Evolutionary conservation across 306 rosid species (phyloP).

Genomic region (Acmispon strigosus): DNA sequence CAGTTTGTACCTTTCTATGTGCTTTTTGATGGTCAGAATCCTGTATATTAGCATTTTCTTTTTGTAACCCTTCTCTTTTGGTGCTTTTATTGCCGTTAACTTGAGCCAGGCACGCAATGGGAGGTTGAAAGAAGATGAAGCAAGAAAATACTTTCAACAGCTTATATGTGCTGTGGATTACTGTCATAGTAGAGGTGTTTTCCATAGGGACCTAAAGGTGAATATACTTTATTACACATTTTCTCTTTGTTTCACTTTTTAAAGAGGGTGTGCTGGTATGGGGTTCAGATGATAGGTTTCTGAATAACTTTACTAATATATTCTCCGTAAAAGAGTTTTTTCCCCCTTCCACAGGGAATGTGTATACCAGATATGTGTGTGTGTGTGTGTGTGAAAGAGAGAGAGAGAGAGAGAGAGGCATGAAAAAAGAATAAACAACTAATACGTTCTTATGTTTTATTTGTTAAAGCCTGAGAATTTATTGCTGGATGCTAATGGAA

Average conservation of each 20-base stretch:
- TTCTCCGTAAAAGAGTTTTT: background rate
- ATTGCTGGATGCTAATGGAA: constrained; percentile 65
- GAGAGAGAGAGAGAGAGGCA: background rate
- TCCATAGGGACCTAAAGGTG: constrained; percentile 89
- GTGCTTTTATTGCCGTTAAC: constrained; percentile 4
- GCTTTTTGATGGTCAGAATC: background rate
- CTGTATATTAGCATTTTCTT: constrained; percentile 3
- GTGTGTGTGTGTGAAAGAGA: background rate
- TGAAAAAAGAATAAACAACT: background rate
- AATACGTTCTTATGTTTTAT: constrained; percentile 23
- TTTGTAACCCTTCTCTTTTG: background rate
- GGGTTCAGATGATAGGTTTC: background rate
- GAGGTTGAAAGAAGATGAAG: constrained; percentile 91
- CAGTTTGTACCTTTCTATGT: constrained; percentile 1
- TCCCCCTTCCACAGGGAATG: background rate
- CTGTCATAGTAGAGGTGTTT: constrained; percentile 96
- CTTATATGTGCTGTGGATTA: constrained; percentile 91
- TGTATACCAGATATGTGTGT: background rate
- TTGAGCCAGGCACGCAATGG: constrained; percentile 66
- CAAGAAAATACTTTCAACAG: constrained; percentile 90
- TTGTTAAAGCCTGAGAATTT: constrained; percentile 78
- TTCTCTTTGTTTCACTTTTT: background rate
- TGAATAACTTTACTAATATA: background rate
- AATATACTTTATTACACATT: background rate
- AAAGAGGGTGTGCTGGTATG: background rate